phyloP scores from a whole-genome alignment of 2,329 filamentous ascomycete species.

The Pseudopithomyces maydicus region DNA sequence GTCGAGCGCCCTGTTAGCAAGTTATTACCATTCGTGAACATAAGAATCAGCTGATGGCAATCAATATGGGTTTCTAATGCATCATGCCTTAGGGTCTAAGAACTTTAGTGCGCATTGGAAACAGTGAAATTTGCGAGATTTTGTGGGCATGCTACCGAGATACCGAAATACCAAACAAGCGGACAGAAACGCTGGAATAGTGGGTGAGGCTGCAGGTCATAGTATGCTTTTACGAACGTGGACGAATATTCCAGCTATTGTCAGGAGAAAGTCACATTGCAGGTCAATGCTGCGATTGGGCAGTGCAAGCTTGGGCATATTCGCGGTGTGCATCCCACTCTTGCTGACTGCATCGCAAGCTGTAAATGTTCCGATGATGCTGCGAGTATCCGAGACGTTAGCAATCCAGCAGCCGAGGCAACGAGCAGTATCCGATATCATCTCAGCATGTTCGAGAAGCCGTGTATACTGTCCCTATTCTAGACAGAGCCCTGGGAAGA shows the following conservation, averaged over 20 bases:
- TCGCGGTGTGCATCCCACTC: neutral
- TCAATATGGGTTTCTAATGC: neutral
- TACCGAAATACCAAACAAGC: no score
- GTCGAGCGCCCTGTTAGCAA: neutral
- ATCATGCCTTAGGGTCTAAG: neutral
- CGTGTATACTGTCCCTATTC: conserved; percentile 1
- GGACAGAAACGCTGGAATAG: neutral
- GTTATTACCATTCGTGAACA: neutral
- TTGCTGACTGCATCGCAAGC: neutral
- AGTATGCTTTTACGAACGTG: neutral
- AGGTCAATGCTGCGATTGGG: neutral
- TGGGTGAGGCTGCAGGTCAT: neutral
- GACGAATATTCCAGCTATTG: neutral
- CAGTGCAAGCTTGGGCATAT: neutral
- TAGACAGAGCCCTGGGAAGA: neutral
- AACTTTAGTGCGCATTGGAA: neutral
- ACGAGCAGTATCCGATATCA: neutral
- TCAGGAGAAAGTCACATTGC: neutral
- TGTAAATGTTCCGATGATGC: neutral
- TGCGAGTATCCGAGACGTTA: neutral
- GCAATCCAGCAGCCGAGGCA: neutral
- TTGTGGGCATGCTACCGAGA: neutral
- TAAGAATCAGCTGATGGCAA: neutral
- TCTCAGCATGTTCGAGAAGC: neutral
- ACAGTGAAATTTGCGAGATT: neutral